Evolutionary conservation across 176 grass and related monocot genomes (phyloP), one percentile per base, ranked within the genome.

Genomic region (Carex myosuroides): DNA sequence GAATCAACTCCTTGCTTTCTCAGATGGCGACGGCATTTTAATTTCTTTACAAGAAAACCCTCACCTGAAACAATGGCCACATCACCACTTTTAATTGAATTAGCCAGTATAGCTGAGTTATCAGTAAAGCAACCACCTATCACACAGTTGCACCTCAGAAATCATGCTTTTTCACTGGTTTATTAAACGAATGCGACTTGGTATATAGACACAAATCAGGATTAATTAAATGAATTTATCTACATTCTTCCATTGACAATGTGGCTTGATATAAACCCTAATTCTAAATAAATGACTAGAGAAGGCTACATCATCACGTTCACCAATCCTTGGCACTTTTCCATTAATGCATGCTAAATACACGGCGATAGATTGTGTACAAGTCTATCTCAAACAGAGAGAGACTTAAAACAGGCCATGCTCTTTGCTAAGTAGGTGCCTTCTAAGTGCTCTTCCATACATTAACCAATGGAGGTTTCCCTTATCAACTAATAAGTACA

Each of bases 181-280:
- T 24, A 55, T 55, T 53, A 16, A 76, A 55, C 50, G 73, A 77
- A 6, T 17, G 50, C 30, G 73, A 77, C 73, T 77, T 21, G 4
- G 5, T 75, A 44, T 44, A 21, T 44, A 3, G 21, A 7, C 17
- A 74, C 5, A 13, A 71, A 42, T 24, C 41, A 12, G 9, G 13
- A 22, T 13, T 72, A 20, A 22, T 13, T 72, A 20, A 74, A 29
- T 74, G 70, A 50, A 20, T 26, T 2, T 16, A 13, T 50, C 73
- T 57, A 57, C 73, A 32, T 18, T 78, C 52, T 78, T 78, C 52
- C 32, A 24, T 57, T 17, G 73, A 56, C 26, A 78, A 78, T 78
- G 73, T 78, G 50, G 73, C 73, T 4, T 2, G 50, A 78, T 78
- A 78, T 78, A 78, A 78, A 57, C 73, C 73, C 24, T 16, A 78